Evolutionary conservation across 2,329 filamentous ascomycete species (phyloP), one percentile per base, ranked within the genome.

Genomic region (Sphaerulina populicola): DNA sequence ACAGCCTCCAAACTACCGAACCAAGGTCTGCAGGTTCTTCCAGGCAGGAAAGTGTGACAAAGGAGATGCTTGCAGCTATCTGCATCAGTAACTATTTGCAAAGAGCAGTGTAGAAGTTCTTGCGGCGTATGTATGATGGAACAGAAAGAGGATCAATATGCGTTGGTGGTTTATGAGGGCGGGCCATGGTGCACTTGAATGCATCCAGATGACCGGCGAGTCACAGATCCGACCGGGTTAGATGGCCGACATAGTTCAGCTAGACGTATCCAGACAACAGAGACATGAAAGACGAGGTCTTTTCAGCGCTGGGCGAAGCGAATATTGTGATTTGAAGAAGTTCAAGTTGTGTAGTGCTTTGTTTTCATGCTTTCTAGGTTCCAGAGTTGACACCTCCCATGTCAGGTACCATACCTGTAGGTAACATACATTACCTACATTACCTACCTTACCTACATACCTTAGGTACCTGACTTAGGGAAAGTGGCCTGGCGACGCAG

Each of bases 1-100:
- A 58, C 52, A 49, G 43, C 38, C 44, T 53, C 48, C 50, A 51
- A 60, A 64, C 21, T 68, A 63, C 56, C 63, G 64, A 58, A 67
- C 62, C 4, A 62, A 62, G 49, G 64, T 71, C 8, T 80, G 77
- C 64, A 71, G 72, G 52, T 80, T 75, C 62, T 80, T 72, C 72
- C 67, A 72, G 33, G 71, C 76, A 53, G 76, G 76, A 10, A 74
- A 72, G 58, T 79, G 77, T 61, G 67, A 71, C 51, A 79, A 79
- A 58, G 65, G 65, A 2, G 62, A 62, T 15, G 56, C 50, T 27
- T 67, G 65, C 52, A 64, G 56, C 44, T 67, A 61, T 54, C 27
- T 62, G 45, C 65, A 67, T 47, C 62, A 66, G 53, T 57, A 55
- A 40, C 47, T 46, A 31, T 15, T 18, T 18, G 14, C 10, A 15